Evolutionary conservation across 306 rosid genomes (phyloP), one percentile per base, ranked within the genome.

Genomic region (Rosa chinensis): DNA sequence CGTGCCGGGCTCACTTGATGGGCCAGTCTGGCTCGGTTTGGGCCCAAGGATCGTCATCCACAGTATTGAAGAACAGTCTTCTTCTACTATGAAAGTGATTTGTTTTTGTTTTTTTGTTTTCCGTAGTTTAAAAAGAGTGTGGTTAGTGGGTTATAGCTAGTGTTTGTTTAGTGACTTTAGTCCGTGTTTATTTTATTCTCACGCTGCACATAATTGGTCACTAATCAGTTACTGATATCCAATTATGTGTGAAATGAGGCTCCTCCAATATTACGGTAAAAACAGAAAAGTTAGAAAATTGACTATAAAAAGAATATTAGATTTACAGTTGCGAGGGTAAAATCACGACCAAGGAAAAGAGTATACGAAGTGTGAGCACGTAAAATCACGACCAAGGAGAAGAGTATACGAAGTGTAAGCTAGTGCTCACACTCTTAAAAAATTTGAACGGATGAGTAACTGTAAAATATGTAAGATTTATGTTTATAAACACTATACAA

Each of bases 1-100:
- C 81, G 40, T 85, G 89, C 78, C 85, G 89, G 93, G 83, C 78
- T 84, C 86, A 3, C 75, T n/a, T 40, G 12, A 68, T 77, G 69
- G 67, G 77, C 75, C 45, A 73, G 69, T 23, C 20, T 67, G 73
- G 20, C 74, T 69, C 47, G 14, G 49, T 68, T 44, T 10, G 72
- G 74, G 83, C 88, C 91, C 88, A 59, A 10, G 1, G 35, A n/a
- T 50, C 9, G 73, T 77, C 83, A 80, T 56, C 84, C 14, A 77
- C 25, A 66, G 69, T 83, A 40, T 58, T 61, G 50, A 73, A n/a
- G 61, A 72, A 25, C 28, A 25, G 28, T 25, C 28, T 25, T 25
- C 28, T 66, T 25, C 43, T 16, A 5, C 1, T 66, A 11, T 23
- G 16, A 44, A 21, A 8, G 28, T 45, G 25, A 18, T 55, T 32